Evolutionary conservation across 805 yeast species (phyloP).

Genomic region (Naumovozyma castellii): DNA sequence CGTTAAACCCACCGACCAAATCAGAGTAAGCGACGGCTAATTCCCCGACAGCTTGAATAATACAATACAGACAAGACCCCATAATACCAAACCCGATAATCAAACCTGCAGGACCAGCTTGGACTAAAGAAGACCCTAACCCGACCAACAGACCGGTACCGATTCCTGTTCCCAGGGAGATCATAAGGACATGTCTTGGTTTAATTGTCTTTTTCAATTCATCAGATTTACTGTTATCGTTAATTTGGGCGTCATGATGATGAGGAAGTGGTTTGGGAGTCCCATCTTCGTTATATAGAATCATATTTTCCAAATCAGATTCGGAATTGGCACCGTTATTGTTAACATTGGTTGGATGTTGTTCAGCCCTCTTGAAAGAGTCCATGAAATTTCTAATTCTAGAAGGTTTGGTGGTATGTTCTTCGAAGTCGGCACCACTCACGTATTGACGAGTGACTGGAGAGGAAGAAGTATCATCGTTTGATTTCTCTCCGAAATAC

Average conservation of each 20-base stretch:
- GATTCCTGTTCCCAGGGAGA: conserved; percentile 65
- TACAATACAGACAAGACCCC: conserved; percentile 52
- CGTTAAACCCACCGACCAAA: conserved; percentile 49
- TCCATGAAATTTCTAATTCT: conserved; percentile 31
- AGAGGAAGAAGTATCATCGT: background rate
- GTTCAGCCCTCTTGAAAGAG: conserved; percentile 34
- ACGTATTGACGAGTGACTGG: background rate
- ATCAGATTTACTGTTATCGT: conserved; percentile 30
- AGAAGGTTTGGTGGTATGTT: conserved; percentile 1
- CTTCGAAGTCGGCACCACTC: background rate
- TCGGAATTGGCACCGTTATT: conserved; percentile 2
- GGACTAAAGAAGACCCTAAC: conserved; percentile 45
- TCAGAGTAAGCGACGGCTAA: conserved; percentile 59
- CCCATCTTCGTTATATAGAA: background rate
- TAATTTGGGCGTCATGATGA: conserved; percentile 13
- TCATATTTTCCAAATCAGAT: conserved; percentile 3
- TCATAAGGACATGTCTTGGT: conserved; percentile 59
- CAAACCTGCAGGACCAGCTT: conserved; percentile 57
- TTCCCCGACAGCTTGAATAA: conserved; percentile 57
- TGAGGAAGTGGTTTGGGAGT: conserved; percentile 26
- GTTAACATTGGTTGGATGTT: background rate
- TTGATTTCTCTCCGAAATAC: conserved; percentile 11
- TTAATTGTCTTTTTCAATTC: conserved; percentile 29
- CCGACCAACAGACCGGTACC: conserved; percentile 74
- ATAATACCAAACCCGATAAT: conserved; percentile 51